Base-by-base conservation (phyloP, 2,329 filamentous ascomycete species). In the Botryosphaeria dothidea region DNA sequence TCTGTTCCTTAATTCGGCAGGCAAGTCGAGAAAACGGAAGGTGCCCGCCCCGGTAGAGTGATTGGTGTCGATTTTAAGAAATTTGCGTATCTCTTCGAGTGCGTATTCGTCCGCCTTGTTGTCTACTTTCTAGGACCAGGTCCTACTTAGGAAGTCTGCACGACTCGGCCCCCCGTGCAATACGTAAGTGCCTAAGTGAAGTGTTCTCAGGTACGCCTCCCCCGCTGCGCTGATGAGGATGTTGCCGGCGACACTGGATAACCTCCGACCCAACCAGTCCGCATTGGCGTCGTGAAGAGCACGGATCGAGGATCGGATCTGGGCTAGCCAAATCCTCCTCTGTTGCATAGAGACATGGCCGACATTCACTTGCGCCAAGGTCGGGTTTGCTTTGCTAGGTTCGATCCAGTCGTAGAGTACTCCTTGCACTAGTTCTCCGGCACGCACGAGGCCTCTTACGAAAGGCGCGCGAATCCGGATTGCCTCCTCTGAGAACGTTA, bases 341-440 rank as follows among this genome's bases (percentile, higher is more conserved):
- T 54, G 51, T 9, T 54, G 51, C 4, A 54, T 6, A 6, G 51
- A 36, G 31, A 54, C n/a, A 8, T n/a, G 11, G 29, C 38, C 51
- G 29, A 54, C 15, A n/a, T n/a, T 54, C 19, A 54, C 51, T 31
- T 54, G 51, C 51, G 51, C 51, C 51, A 54, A 38, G 51, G 51
- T 54, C 21, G 51, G 31, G 31, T 54, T 54, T n/a, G 51, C 51
- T 27, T 29, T 54, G 51, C 29, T 54, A 3, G 51, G 51, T 54
- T 54, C 51, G 13, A 54, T 54, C 51, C 51, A 54, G 29, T 54
- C 51, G 51, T 54, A 54, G 51, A 54, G 51, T 19, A 29, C 51
- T 54, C 51, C 51, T 54, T 54, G 51, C 29, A 54, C 51, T 31
- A 54, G 31, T 1, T 25, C 51, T 9, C 51, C 31, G 9, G n/a